Evolutionary conservation across 2,329 filamentous ascomycete genomes (phyloP).

Genomic region (Arthroderma uncinatum): DNA sequence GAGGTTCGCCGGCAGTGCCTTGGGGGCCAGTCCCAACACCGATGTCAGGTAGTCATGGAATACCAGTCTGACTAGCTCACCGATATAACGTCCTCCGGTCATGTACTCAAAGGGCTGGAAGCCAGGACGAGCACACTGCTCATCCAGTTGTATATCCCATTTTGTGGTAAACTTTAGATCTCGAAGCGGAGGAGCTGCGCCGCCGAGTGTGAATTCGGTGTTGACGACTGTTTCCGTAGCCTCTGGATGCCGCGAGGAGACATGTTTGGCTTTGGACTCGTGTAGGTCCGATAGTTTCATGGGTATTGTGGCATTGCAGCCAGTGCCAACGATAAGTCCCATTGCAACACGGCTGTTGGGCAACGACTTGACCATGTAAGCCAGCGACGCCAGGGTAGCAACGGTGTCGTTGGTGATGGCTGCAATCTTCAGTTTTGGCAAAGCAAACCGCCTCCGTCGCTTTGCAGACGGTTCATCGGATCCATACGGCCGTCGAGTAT

Average conservation of each 20-base stretch:
- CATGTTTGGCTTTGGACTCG: constrained; percentile 47
- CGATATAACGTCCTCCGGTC: constrained; percentile 67
- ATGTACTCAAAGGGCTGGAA: constrained; percentile 80
- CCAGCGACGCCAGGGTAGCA: constrained; percentile 65
- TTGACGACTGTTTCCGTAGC: constrained; percentile 64
- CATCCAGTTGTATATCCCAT: constrained; percentile 61
- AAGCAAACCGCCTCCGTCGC: constrained; percentile 35
- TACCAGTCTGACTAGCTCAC: constrained; percentile 62
- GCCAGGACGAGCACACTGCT: constrained; percentile 56
- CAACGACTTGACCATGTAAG: constrained; percentile 56
- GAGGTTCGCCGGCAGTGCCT: constrained; percentile 45
- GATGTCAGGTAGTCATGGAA: constrained; percentile 53
- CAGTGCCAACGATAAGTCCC: constrained; percentile 72
- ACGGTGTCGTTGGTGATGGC: constrained; percentile 77
- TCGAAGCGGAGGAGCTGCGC: constrained; percentile 56
- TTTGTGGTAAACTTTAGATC: constrained; percentile 50
- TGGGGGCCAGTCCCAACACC: constrained; percentile 29
- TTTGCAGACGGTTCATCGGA: constrained; percentile 34
- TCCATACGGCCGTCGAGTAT: constrained; percentile 33
- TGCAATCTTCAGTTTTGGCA: constrained; percentile 58
- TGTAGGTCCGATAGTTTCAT: constrained; percentile 54
- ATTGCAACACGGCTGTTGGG: constrained; percentile 57
- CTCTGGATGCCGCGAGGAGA: constrained; percentile 38
- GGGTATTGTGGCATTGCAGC: constrained; percentile 69
- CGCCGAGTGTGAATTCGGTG: constrained; percentile 74